These are phyloP conservation scores for Globisporangium mamillatum DNA, from an alignment of 352 stramenopile species.

Conservation along the genomic window DNA sequence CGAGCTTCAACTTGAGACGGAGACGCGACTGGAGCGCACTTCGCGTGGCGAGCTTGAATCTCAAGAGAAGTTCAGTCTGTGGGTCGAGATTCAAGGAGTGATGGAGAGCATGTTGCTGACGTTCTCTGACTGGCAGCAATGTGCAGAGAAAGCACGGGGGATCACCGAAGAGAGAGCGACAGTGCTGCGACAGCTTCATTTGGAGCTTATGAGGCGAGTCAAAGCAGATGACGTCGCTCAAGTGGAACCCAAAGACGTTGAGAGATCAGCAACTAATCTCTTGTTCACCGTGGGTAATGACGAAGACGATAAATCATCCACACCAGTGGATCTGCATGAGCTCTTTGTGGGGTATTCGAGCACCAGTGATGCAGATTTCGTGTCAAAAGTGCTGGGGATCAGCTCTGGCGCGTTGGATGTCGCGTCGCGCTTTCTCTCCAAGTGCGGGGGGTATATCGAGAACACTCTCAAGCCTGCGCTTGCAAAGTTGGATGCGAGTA, in stretches of 20 bases:
- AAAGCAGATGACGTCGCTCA: not conserved
- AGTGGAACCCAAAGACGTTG: not conserved
- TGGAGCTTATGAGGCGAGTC: slow-evolving; percentile 1
- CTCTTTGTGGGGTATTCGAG: not conserved
- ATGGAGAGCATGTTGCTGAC: slow-evolving; percentile 6
- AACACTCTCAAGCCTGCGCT: slow-evolving; percentile 4
- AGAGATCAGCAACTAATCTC: not conserved
- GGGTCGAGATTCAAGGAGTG: slow-evolving; percentile 12
- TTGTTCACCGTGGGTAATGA: slow-evolving; percentile 3
- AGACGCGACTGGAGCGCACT: slow-evolving; percentile 22
- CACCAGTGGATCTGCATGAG: not conserved
- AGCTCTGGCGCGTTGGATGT: slow-evolving; percentile 8
- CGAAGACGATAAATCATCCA: not conserved
- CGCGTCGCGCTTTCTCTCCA: slow-evolving; percentile 6
- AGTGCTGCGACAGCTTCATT: slow-evolving; percentile 2
- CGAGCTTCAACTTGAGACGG: slow-evolving; percentile 32
- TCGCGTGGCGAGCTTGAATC: slow-evolving; percentile 19
- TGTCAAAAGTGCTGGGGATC: not conserved
- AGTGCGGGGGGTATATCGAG: slow-evolving; percentile 7
- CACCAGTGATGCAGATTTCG: not conserved
- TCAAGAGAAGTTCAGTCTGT: slow-evolving; percentile 29
- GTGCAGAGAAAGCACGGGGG: not conserved
- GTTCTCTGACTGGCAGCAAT: slow-evolving; percentile 7
- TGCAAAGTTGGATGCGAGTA: not conserved
- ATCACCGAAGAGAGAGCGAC: slow-evolving; percentile 5